Base-by-base conservation (phyloP, 768 basidiomycete genomes). In the Chalciporus pseudorubinellus region DNA sequence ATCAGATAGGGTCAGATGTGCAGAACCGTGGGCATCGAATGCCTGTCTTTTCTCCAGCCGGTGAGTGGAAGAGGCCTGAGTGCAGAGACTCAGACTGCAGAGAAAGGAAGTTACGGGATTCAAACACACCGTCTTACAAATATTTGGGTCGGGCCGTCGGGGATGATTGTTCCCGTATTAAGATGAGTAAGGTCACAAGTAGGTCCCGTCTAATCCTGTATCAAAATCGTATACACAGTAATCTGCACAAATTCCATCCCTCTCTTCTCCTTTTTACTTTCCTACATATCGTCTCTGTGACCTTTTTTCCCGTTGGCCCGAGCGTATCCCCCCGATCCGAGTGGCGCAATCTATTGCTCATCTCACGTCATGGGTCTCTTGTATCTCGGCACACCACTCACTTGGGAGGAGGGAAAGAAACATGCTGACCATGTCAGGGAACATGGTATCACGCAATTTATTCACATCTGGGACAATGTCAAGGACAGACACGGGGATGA, bases 381-480 rank as follows among this genome's bases (percentile, higher is more conserved):
- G 52, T 89, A 84, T 51, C 85, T 95, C 46, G 97, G 97, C 47
- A 98, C 93, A 3, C 93, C 97, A 20, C 80, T 98, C 53, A 69
- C 81, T 26, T 99, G 97, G 97, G 82, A 87, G 46, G 88, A 97
- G 60, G 87, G 92, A 44, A 91, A 88, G 69, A 79, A 84, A 50
- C 80, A 91, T 60, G 89, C 92, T 14, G 84, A 93, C 64, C 92
- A 98, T 72, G 91, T 98, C 58, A 79, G 94, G 57, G 72, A 76
- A 46, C 95, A 98, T 68, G 97, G 97, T 41, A 92, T 98, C 63
- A 85, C 89, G 7, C 97, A 99, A 71, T 95, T 99, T 69, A 71
- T 99, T 48, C 81, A 95, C 61, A 92, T 84, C 44, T 99, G 94
- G 93, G 84, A 94, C 64, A 82, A 85, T 43, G 77, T 95, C 65